Evolutionary conservation across 2,329 filamentous ascomycete species (phyloP).

Genomic region (Penicillium digitatum): DNA sequence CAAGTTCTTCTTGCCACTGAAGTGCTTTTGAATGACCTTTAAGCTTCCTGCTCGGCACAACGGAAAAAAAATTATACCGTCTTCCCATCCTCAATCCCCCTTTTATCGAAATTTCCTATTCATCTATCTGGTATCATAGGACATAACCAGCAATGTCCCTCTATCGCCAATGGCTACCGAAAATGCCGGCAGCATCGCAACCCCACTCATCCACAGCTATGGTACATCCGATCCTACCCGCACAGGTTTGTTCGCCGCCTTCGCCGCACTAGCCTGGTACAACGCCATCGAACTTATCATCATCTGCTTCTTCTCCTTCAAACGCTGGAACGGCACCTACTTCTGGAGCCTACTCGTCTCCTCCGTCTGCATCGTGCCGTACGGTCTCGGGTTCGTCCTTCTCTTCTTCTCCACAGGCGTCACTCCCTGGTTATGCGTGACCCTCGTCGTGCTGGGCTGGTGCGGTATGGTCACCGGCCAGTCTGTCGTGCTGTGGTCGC

Average conservation of each 20-base stretch:
- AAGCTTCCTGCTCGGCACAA: neutral
- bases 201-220: slow-evolving; percentile 5
- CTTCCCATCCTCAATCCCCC: neutral
- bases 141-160: slow-evolving; percentile 13
- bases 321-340: slow-evolving; percentile 42
- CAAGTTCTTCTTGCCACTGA: neutral
- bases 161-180: slow-evolving; percentile 15
- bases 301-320: slow-evolving; percentile 46
- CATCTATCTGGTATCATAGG: neutral
- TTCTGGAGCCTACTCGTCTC: slow-evolving; percentile 47
- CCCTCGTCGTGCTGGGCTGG: slow-evolving; percentile 41
- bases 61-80: no score
- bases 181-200: neutral
- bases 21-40: neutral
- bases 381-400: slow-evolving; percentile 42
- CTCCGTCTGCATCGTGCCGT: slow-evolving; percentile 39
- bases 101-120: no score
- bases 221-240: neutral
- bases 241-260: slow-evolving; percentile 17
- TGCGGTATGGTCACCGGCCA: slow-evolving; percentile 45
- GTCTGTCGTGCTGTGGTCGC: slow-evolving; percentile 46
- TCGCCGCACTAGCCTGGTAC: slow-evolving; percentile 23
- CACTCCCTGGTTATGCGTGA: slow-evolving; percentile 33
- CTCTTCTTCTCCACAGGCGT: slow-evolving; percentile 38
- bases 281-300: slow-evolving; percentile 29